Percentiles rank a stretch among this genome's conserved stretches.
These are phyloP conservation scores for Trametes sp. DNA, from an alignment of 1,284 basidiomycete genomes.

Conservation along the genomic window DNA sequence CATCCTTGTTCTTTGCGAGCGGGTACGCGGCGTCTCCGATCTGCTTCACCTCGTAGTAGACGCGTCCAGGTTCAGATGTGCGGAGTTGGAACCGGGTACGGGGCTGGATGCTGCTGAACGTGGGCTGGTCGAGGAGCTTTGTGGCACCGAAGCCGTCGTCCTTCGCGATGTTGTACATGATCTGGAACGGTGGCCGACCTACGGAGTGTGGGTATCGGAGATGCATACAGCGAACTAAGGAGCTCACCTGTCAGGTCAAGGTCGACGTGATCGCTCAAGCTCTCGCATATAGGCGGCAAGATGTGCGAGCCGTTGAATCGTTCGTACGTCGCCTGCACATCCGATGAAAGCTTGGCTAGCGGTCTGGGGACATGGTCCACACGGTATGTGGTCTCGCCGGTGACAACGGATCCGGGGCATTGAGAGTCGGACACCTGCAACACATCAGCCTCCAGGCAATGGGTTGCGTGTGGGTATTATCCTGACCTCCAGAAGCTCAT, in stretches of 20 bases:
- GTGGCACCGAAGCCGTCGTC: constrained; percentile 66
- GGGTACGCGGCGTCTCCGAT: constrained; percentile 92
- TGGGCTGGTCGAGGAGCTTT: constrained; percentile 72
- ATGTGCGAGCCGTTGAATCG: constrained; percentile 72
- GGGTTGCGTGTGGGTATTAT: no score
- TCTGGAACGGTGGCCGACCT: constrained; percentile 88
- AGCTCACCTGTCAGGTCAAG: constrained; percentile 75
- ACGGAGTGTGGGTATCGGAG: constrained; percentile 12
- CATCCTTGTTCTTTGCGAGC: constrained; percentile 65
- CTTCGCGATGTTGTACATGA: constrained; percentile 81
- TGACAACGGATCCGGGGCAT: constrained; percentile 80
- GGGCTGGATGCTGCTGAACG: constrained; percentile 87
- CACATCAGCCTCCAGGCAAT: no score
- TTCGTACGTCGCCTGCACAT: constrained; percentile 62
- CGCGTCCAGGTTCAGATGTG: constrained; percentile 80
- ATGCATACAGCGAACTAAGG: not conserved
- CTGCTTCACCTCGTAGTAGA: constrained; percentile 89
- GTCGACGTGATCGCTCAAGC: constrained; percentile 80
- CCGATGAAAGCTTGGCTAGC: constrained; percentile 62
- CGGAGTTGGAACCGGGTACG: constrained; percentile 86
- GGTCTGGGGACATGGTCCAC: constrained; percentile 85
- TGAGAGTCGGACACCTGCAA: constrained; percentile 79
- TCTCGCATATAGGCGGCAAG: constrained; percentile 83
- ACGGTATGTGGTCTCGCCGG: constrained; percentile 67
- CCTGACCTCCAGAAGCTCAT: constrained; percentile 77